Conservation (phyloP, 2,329 filamentous ascomycete species). For the Neonectria coccinea region DNA sequence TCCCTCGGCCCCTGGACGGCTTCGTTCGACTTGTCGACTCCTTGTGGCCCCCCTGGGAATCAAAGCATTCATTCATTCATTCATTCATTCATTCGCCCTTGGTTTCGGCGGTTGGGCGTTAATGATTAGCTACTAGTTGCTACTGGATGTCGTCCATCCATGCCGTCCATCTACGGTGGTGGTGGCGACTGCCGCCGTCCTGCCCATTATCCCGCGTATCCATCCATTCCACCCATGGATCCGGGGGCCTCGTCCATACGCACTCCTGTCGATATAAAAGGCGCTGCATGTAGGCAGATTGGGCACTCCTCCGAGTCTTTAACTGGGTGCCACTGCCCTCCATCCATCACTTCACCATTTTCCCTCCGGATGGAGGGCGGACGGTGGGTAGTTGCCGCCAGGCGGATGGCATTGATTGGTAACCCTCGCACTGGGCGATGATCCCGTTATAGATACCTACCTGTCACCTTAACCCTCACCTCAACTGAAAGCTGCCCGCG, state of each 20-base stretch:
- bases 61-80: no score
- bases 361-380: not conserved
- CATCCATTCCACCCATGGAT: not conserved
- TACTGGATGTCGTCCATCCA: not conserved
- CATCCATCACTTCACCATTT: no score
- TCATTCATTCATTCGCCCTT: not conserved
- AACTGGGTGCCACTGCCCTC: no score
- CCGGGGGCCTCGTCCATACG: not conserved
- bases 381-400: slow-evolving; percentile 7
- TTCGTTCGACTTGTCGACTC: no score
- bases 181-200: no score
- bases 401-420: slow-evolving; percentile 17
- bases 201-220: not conserved
- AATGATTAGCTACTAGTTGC: no score
- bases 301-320: no score
- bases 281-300: no score
- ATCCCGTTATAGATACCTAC: not conserved
- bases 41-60: not conserved
- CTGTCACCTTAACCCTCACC: no score
- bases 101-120: not conserved
- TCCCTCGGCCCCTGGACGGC: not conserved
- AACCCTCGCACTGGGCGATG: slow-evolving; percentile 9
- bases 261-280: not conserved
- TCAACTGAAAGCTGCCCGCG: not conserved
- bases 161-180: not conserved